Conservation (phyloP, 805 yeast genomes). For the Yamadazyma tumulicola region DNA sequence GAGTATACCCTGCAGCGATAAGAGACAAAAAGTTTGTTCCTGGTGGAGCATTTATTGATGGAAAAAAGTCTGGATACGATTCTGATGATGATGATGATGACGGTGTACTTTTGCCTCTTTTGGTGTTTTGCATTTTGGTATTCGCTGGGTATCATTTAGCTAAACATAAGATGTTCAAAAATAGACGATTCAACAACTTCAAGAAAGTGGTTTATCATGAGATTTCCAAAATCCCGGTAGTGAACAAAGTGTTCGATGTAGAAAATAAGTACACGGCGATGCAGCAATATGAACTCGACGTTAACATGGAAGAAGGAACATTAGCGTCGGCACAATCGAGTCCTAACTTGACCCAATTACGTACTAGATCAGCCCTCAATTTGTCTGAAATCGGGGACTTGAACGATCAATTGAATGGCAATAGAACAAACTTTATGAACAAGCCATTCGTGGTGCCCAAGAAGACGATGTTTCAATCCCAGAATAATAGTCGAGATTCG, state of each 20-base stretch:
- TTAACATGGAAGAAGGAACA: slow-evolving; percentile 34
- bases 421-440: slow-evolving; percentile 25
- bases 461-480: slow-evolving; percentile 13
- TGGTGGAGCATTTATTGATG: slow-evolving; percentile 19
- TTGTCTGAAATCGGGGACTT: slow-evolving; percentile 14
- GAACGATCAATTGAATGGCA: slow-evolving; percentile 7
- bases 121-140: slow-evolving; percentile 16
- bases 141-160: slow-evolving; percentile 7
- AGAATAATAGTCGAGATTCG: slow-evolving; percentile 24
- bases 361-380: slow-evolving; percentile 37
- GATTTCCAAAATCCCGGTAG: slow-evolving; percentile 21
- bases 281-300: slow-evolving; percentile 18
- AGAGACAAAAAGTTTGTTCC: slow-evolving; percentile 30
- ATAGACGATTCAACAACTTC: slow-evolving; percentile 12
- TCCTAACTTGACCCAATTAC: slow-evolving; percentile 17
- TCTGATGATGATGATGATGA: slow-evolving; percentile 21
- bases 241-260: slow-evolving; percentile 13
- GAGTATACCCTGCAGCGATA: slow-evolving; percentile 40
- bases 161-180: slow-evolving; percentile 7
- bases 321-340: slow-evolving; percentile 18
- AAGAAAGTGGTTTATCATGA: slow-evolving; percentile 8
- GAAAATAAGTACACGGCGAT: slow-evolving; percentile 11
- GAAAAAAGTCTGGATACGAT: slow-evolving; percentile 7
- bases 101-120: slow-evolving; percentile 6
- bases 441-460: slow-evolving; percentile 36